Evolutionary conservation across 73 alveolate genomes (phyloP).

Genomic region (Paramecium octaurelia): DNA sequence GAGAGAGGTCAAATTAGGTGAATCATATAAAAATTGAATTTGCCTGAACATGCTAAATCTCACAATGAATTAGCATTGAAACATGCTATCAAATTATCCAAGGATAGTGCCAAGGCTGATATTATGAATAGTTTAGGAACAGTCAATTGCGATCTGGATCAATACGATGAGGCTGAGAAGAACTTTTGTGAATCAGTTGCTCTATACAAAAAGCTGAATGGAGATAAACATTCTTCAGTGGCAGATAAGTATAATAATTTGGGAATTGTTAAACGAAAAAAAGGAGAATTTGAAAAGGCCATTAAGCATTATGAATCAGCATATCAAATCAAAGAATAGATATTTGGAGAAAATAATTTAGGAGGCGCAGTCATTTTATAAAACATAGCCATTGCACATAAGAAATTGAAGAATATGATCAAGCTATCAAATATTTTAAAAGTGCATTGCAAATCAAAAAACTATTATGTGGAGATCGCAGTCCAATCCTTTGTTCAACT

Average conservation of each 20-base stretch:
- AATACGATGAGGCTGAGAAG: constrained; percentile 28
- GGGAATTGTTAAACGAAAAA: constrained; percentile 11
- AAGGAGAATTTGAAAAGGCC: constrained; percentile 26
- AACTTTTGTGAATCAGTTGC: background rate
- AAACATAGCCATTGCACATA: constrained; percentile 20
- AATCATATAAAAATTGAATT: background rate
- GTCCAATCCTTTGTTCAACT: background rate
- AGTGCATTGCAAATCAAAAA: background rate
- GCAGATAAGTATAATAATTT: constrained; percentile 28
- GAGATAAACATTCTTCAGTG: constrained; percentile 36
- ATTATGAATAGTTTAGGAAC: constrained; percentile 32
- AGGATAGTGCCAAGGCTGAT: background rate
- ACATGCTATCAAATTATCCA: constrained; percentile 1
- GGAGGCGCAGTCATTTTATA: constrained; percentile 13
- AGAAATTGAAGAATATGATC: background rate
- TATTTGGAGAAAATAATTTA: constrained; percentile 29
- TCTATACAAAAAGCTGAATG: background rate
- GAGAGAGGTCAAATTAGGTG: constrained; percentile 32
- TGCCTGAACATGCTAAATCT: constrained; percentile 41
- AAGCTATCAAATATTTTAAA: constrained; percentile 20
- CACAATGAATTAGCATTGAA: background rate
- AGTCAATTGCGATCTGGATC: constrained; percentile 1
- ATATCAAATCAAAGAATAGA: constrained; percentile 2
- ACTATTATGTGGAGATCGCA: constrained; percentile 37
- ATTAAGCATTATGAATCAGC: constrained; percentile 22